Base-by-base conservation (phyloP, 192 early-diverging fungal genomes). In the Linnemannia elongata region DNA sequence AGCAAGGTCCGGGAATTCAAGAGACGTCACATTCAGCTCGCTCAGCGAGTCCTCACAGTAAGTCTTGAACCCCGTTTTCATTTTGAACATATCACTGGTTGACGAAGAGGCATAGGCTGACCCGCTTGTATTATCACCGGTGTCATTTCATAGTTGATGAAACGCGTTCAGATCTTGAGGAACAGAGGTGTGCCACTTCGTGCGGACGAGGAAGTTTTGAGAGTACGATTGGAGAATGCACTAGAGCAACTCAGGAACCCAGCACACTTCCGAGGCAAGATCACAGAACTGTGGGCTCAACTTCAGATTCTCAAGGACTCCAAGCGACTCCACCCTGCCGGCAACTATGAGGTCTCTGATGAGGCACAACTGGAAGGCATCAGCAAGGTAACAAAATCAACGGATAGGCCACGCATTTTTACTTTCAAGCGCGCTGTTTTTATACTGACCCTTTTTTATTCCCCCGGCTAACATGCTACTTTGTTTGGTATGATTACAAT, bases 231-330 rank as follows among this genome's bases (percentile, higher is more conserved):
- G 38, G 96, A 97, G 81, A 92, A 92, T 39, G 90, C 98, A 76
- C 88, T 94, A 77, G 90, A 93, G 42, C 94, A 97, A 69, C 89
- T 98, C 70, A 85, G 92, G 45, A 95, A 93, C 73, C 95, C 97
- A 18, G 93, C 94, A 6, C 93, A 95, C 74, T 96, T 97, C 79
- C 92, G 96, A 79, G 95, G 96, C 60, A 90, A 95, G 70, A 80
- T 98, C 18, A 95, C 95, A 49, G 96, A 97, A 76, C 91, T 97
- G 36, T 95, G 95, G 93, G 95, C 96, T 38, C 91, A 95, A 68
- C 80, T 95, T 45, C 95, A 96, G 76, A 87, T 93, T 78, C 90
- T 96, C 7, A 94, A 96, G 79, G 94, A 90, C 42, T 90, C 84
- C n/a, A 79, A 89, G 44, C 35, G 93, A 54, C 39, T 89, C 63